These are phyloP conservation scores for Backusella circina DNA, from an alignment of 192 early-diverging fungal genomes.

Conservation along the genomic window DNA sequence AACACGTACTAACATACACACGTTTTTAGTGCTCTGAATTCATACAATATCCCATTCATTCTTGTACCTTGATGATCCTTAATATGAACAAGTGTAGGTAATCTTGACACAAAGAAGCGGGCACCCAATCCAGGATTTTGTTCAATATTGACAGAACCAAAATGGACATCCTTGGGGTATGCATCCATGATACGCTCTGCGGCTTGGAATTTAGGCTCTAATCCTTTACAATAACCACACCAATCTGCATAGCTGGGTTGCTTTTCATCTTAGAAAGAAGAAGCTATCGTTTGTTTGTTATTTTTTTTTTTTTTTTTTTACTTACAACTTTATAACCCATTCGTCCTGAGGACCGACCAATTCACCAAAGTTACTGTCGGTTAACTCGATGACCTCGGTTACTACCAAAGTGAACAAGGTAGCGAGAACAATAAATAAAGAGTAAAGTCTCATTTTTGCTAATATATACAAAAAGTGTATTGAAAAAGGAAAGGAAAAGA, in stretches of 20 bases:
- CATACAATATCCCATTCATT: too few species aligned
- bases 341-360: conserved; percentile 12
- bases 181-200: background rate
- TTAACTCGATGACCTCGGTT: conserved; percentile 9
- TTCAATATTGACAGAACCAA: conserved; percentile 28
- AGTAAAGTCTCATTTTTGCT: background rate
- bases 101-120: conserved; percentile 30
- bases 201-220: conserved; percentile 15
- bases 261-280: too few species aligned
- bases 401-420: background rate
- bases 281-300: too few species aligned
- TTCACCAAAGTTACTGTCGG: conserved; percentile 16
- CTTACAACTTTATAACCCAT: conserved; percentile 31
- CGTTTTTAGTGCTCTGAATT: background rate
- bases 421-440: background rate
- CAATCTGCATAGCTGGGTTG: conserved; percentile 34
- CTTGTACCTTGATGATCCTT: conserved; percentile 33
- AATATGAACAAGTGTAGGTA: conserved; percentile 33
- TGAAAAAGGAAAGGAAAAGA: background rate
- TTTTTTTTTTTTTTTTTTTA: background rate
- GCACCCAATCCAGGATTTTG: conserved; percentile 26
- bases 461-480: background rate
- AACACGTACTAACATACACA: conserved; percentile 4
- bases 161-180: background rate
- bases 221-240: conserved; percentile 28